These are phyloP conservation scores for Phytopythium cucurbitacearum DNA, from an alignment of 352 stramenopile species.

Conservation along the genomic window DNA sequence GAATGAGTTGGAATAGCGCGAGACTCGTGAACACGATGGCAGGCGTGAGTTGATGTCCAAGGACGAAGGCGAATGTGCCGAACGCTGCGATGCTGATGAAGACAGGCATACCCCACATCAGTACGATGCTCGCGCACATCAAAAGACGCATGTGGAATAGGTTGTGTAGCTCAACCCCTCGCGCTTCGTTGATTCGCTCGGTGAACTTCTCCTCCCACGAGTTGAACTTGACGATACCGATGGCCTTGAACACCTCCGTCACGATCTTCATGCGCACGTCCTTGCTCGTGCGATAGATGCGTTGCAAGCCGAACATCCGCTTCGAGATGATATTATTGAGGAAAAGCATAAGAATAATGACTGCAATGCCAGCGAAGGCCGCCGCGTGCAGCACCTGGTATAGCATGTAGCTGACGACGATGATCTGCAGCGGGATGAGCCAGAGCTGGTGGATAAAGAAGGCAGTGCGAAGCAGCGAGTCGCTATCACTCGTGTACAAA, in stretches of 20 bases:
- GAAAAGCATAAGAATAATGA: constrained; percentile 35
- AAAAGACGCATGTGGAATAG: constrained; percentile 22
- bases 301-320: constrained; percentile 22
- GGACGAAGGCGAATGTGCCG: constrained; percentile 27
- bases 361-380: constrained; percentile 29
- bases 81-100: constrained; percentile 48
- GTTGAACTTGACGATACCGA: constrained; percentile 93
- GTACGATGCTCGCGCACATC: constrained; percentile 23
- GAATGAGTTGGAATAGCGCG: constrained; percentile 79
- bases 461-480: constrained; percentile 30
- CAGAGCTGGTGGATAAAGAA: constrained; percentile 58
- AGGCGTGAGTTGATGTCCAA: constrained; percentile 85
- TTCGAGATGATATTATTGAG: constrained; percentile 32
- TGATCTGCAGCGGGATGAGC: constrained; percentile 52
- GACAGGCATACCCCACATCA: constrained; percentile 43
- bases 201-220: constrained; percentile 86
- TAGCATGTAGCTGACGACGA: constrained; percentile 36
- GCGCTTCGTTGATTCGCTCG: constrained; percentile 35
- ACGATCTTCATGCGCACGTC: constrained; percentile 54
- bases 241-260: constrained; percentile 60
- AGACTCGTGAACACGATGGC: constrained; percentile 63
- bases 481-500: constrained; percentile 57
- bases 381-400: constrained; percentile 34
- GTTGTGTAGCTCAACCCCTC: constrained; percentile 26
- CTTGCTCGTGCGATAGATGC: constrained; percentile 27